phyloP scores from a whole-genome alignment of 495 filamentous ascomycete genomes.

The Penicillium egyptiacum region DNA sequence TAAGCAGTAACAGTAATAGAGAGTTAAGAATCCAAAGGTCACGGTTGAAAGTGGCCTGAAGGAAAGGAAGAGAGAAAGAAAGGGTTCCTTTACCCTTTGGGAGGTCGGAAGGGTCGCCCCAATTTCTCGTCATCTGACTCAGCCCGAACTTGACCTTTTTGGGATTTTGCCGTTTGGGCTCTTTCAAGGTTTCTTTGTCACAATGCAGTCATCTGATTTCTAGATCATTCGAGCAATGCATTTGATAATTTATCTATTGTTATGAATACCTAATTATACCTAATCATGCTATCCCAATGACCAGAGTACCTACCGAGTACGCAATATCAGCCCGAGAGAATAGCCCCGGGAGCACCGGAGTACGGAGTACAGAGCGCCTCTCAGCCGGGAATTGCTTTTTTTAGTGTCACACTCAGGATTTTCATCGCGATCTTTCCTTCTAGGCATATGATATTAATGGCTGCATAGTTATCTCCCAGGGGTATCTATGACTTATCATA shows the following conservation, averaged over 20 bases:
- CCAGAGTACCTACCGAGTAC: neutral
- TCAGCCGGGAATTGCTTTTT: neutral
- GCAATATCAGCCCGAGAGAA: neutral
- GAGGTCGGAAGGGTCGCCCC: constrained; percentile 1
- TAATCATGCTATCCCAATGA: neutral
- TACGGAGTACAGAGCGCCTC: neutral
- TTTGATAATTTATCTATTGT: neutral
- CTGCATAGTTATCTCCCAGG: neutral
- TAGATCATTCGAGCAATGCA: constrained; percentile 6
- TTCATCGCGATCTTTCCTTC: neutral
- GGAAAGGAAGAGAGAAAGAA: constrained; percentile 1
- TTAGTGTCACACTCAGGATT: neutral
- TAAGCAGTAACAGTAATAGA: neutral
- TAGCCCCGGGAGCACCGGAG: neutral
- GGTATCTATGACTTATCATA: neutral
- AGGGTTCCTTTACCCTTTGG: neutral
- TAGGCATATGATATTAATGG: neutral
- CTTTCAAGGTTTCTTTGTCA: neutral
- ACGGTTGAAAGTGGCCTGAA: constrained; percentile 2
- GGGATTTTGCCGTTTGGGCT: neutral
- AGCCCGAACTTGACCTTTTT: constrained; percentile 13
- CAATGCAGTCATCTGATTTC: neutral
- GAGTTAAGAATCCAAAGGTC: constrained; percentile 1
- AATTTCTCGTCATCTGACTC: constrained; percentile 20
- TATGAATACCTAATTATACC: neutral